phyloP scores from a whole-genome alignment of 345 rosid genomes.

The Eucalyptus grandis region DNA sequence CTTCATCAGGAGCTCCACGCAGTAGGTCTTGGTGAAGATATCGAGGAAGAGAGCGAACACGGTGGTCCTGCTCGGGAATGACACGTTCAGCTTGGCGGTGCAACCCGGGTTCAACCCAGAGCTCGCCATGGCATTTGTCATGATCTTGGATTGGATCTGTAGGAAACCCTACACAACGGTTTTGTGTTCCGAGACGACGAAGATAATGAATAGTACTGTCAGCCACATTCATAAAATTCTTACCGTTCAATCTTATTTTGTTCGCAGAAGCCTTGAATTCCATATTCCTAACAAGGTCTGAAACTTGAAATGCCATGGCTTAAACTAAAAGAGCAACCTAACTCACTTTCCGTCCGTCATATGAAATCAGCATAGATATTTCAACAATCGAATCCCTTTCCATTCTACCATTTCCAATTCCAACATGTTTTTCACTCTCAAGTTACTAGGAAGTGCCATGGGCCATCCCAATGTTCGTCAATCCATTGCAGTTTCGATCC shows the following conservation, averaged over 20 bases:
- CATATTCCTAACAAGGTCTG: background rate
- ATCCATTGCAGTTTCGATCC: background rate
- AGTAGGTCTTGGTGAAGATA: constrained; percentile 8
- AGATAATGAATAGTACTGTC: background rate
- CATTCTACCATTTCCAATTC: background rate
- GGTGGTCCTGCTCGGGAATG: constrained; percentile 13
- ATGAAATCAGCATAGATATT: background rate
- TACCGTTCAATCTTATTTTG: background rate
- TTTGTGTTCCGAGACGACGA: constrained; percentile 6
- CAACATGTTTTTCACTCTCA: background rate
- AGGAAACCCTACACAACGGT: constrained; percentile 9
- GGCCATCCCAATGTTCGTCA: background rate
- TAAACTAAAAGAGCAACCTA: background rate
- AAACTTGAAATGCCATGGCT: background rate
- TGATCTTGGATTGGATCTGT: constrained; percentile 31
- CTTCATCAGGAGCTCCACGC: constrained; percentile 3
- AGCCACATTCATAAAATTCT: background rate
- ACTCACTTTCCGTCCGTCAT: background rate
- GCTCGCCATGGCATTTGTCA: constrained; percentile 27
- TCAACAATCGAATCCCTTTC: background rate
- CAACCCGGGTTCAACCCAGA: constrained; percentile 23
- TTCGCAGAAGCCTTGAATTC: background rate
- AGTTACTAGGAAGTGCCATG: background rate
- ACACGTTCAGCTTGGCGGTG: constrained; percentile 28
- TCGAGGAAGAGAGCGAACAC: constrained; percentile 21